Conservation (phyloP, 345 rosid species). For the Sisymbrium altissimum region DNA sequence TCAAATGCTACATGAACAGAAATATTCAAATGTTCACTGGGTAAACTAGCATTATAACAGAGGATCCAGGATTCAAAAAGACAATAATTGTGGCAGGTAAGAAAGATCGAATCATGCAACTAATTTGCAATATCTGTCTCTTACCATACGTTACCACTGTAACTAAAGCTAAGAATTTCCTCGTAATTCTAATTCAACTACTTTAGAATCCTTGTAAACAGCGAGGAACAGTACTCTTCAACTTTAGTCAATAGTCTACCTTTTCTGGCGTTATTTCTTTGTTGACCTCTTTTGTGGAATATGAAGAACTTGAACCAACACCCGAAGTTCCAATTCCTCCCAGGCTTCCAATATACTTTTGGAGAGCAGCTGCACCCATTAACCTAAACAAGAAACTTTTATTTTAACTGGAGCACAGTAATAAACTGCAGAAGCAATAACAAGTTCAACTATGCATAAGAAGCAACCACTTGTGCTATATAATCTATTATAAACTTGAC, state of each 20-base stretch:
- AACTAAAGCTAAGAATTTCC: background rate
- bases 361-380: constrained; percentile 95
- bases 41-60: background rate
- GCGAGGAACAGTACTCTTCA: constrained; percentile 2
- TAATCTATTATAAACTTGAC: background rate
- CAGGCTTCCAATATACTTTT: constrained; percentile 85
- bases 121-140: background rate
- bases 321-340: constrained; percentile 99
- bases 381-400: constrained; percentile 52
- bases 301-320: constrained; percentile 94
- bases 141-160: background rate
- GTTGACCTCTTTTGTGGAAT: constrained; percentile 80
- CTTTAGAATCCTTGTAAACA: constrained; percentile 4
- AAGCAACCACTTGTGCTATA: background rate
- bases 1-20: constrained; percentile 9
- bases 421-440: constrained; percentile 11
- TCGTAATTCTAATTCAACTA: background rate
- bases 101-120: constrained; percentile 11
- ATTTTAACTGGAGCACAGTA: constrained; percentile 15
- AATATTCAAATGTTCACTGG: background rate
- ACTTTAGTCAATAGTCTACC: constrained; percentile 37
- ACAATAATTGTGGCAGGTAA: background rate
- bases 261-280: constrained; percentile 96
- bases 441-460: background rate
- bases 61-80: background rate